Percentiles rank a stretch among this genome's conserved stretches.
Conservation (phyloP, 371 early-diverging fungal genomes). For the Saksenaea oblongispora region DNA sequence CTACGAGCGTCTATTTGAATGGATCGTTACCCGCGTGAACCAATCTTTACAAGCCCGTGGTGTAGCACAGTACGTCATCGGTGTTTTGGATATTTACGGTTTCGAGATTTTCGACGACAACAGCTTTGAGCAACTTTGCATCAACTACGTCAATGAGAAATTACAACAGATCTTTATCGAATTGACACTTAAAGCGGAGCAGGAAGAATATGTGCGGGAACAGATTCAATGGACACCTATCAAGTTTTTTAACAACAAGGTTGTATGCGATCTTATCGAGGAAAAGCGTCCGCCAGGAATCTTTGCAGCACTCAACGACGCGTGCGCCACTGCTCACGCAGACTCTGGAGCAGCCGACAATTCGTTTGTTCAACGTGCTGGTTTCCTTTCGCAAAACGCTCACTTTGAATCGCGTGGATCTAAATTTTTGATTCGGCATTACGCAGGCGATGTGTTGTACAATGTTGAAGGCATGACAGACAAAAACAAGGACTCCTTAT, state of each 20-base stretch:
- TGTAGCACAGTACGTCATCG: constrained; percentile 76
- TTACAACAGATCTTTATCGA: constrained; percentile 99
- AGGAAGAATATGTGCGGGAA: constrained; percentile 97
- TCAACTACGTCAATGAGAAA: constrained; percentile 99
- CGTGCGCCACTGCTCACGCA: constrained; percentile 90
- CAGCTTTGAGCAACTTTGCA: constrained; percentile 99
- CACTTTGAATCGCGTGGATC: constrained; percentile 82
- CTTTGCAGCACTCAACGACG: constrained; percentile 94
- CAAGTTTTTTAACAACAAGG: constrained; percentile 98
- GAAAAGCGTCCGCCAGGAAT: constrained; percentile 93
- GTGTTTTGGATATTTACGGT: constrained; percentile 97
- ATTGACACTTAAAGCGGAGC: constrained; percentile 96
- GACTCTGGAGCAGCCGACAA: constrained; percentile 89
- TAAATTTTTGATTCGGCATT: constrained; percentile 91
- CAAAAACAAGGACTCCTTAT: constrained; percentile 97
- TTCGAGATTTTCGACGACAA: constrained; percentile 97
- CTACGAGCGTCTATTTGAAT: constrained; percentile 86
- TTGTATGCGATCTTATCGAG: constrained; percentile 97
- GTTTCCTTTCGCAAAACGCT: constrained; percentile 67
- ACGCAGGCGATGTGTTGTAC: constrained; percentile 96
- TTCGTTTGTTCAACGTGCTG: constrained; percentile 80
- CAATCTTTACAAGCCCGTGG: constrained; percentile 69
- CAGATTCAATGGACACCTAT: constrained; percentile 99
- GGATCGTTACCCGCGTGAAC: constrained; percentile 89
- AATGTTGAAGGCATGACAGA: constrained; percentile 96